These are phyloP conservation scores for Aphanomyces astaci DNA, from an alignment of 352 stramenopile species.

Conservation along the genomic window DNA sequence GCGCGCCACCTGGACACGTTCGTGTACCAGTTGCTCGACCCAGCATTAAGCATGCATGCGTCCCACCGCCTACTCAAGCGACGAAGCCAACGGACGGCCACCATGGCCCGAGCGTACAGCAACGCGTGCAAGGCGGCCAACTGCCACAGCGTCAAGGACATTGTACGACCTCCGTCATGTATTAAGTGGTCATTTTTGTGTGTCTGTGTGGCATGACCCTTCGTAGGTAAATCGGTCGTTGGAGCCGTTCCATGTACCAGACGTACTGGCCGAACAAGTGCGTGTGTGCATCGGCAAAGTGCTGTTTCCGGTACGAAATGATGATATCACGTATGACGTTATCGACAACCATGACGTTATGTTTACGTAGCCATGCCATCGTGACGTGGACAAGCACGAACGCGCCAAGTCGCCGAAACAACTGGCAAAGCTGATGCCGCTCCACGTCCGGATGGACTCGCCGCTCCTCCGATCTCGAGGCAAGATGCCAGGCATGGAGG, in stretches of 20 bases:
- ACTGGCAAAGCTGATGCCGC: not conserved
- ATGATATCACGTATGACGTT: not conserved
- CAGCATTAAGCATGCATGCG: not conserved
- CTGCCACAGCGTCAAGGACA: slow-evolving; percentile 3
- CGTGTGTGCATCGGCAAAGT: not conserved
- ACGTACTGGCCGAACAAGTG: slow-evolving; percentile 17
- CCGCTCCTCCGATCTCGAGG: slow-evolving; percentile 7
- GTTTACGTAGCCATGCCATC: not conserved
- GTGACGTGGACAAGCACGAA: not conserved
- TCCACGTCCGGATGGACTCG: not conserved
- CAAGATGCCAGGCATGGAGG: not conserved
- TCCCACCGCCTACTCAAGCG: slow-evolving; percentile 11
- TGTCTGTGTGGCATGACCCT: not conserved
- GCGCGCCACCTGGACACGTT: slow-evolving; percentile 9
- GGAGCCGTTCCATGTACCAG: slow-evolving; percentile 3
- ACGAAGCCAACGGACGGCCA: slow-evolving; percentile 7
- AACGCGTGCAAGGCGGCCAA: not conserved
- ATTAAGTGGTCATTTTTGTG: not conserved
- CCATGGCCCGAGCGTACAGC: slow-evolving; percentile 6
- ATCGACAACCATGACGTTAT: too few relatives aligned
- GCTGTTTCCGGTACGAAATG: slow-evolving; percentile 8
- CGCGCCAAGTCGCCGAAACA: not conserved
- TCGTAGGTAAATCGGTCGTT: slow-evolving; percentile 3
- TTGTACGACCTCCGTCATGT: slow-evolving; percentile 3
- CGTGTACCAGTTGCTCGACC: slow-evolving; percentile 3